These are phyloP conservation scores for Botrytis paeoniae DNA, from an alignment of 2,329 filamentous ascomycete genomes.

Conservation along the genomic window DNA sequence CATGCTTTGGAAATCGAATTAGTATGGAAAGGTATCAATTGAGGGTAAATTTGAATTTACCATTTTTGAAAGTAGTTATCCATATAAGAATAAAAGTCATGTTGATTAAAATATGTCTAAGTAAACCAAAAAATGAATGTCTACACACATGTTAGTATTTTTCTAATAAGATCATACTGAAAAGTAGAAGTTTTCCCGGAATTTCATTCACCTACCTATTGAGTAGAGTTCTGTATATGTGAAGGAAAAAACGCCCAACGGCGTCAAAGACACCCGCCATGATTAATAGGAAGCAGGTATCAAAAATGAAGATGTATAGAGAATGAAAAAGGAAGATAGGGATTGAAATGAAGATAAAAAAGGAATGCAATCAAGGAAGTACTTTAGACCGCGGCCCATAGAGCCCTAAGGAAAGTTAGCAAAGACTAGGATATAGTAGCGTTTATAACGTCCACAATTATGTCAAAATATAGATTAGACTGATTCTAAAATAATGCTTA, in stretches of 20 bases:
- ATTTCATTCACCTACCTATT: conserved; percentile 27
- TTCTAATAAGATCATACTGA: neutral
- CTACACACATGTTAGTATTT: conserved; percentile 20
- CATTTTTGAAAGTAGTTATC: conserved; percentile 37
- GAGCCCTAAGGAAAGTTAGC: neutral
- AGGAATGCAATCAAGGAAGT: neutral
- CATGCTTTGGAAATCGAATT: conserved; percentile 24
- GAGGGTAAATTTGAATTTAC: conserved; percentile 19
- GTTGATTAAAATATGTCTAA: conserved; percentile 34
- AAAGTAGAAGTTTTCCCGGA: neutral
- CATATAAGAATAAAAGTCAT: conserved; percentile 34
- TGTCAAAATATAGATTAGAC: neutral
- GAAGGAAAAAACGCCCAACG: conserved; percentile 29
- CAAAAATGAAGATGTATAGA: neutral
- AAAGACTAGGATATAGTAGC: neutral
- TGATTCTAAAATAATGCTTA: neutral
- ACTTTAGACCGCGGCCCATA: neutral
- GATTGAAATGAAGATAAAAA: neutral
- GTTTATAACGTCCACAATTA: conserved; percentile 7
- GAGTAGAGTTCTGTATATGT: conserved; percentile 32
- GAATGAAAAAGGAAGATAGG: neutral
- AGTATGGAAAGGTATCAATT: neutral
- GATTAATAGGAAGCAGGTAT: conserved; percentile 12
- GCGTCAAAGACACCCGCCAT: conserved; percentile 23
- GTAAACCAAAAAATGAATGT: conserved; percentile 33